A percentile compares a stretch with the other conserved stretches of the same genome.
Evolutionary conservation across 2,329 filamentous ascomycete genomes (phyloP).

Genomic region (Domatiomyces globalis): DNA sequence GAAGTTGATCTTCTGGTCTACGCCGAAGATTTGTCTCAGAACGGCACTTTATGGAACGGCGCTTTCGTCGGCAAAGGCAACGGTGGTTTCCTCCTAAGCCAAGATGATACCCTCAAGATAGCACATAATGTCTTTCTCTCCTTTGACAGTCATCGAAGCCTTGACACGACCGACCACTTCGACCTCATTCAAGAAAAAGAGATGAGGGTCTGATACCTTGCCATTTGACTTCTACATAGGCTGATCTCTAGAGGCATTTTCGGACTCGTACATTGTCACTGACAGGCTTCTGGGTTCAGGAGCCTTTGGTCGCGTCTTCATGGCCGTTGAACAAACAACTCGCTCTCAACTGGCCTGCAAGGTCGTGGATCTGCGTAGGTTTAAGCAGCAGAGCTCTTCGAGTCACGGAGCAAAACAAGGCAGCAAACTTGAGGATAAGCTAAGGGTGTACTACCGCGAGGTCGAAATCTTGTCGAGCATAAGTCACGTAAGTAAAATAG

Average conservation of each 20-base stretch:
- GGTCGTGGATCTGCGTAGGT: constrained; percentile 25
- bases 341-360: constrained; percentile 33
- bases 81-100: constrained; percentile 25
- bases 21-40: constrained; percentile 29
- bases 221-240: not conserved
- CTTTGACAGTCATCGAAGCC: constrained; percentile 10
- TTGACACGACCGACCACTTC: constrained; percentile 10
- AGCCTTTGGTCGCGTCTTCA: constrained; percentile 29
- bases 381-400: constrained; percentile 11
- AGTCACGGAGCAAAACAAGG: constrained; percentile 10
- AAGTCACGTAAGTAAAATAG: constrained; percentile 36
- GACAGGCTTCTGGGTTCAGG: constrained; percentile 29
- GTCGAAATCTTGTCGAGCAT: constrained; percentile 37
- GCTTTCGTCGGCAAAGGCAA: constrained; percentile 22
- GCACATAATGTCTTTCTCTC: constrained; percentile 14
- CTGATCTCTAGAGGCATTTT: constrained; percentile 21
- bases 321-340: constrained; percentile 25
- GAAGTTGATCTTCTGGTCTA: constrained; percentile 31
- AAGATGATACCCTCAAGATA: constrained; percentile 26
- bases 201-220: constrained; percentile 21
- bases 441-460: constrained; percentile 26
- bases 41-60: constrained; percentile 29
- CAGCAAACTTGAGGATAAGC: constrained; percentile 19
- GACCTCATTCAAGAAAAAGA: constrained; percentile 22
- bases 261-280: constrained; percentile 25